phyloP scores from a whole-genome alignment of 2,329 filamentous ascomycete genomes.

The Aspergillus sp. region DNA sequence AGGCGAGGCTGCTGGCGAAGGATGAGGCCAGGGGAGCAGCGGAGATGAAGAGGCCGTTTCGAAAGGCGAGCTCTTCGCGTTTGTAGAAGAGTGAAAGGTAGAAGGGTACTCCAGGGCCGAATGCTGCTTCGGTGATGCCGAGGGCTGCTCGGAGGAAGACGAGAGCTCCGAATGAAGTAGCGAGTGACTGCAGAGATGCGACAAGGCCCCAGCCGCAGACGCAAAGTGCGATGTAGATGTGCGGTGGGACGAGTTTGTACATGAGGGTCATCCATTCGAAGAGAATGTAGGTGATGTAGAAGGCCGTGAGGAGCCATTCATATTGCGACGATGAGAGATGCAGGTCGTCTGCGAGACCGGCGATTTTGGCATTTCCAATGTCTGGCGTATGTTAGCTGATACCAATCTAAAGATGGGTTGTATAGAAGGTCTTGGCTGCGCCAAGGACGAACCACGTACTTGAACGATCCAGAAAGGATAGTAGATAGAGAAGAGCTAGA shows the following conservation, averaged over 20 bases:
- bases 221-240: conserved; percentile 60
- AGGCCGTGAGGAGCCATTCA: conserved; percentile 63
- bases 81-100: conserved; percentile 66
- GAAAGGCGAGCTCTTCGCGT: conserved; percentile 73
- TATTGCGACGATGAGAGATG: conserved; percentile 58
- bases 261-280: conserved; percentile 69
- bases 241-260: conserved; percentile 61
- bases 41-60: conserved; percentile 84
- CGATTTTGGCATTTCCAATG: conserved; percentile 65
- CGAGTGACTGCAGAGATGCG: conserved; percentile 72
- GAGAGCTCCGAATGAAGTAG: conserved; percentile 62
- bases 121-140: conserved; percentile 63
- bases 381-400: conserved; percentile 38
- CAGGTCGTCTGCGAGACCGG: conserved; percentile 58
- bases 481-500: conserved; percentile 77
- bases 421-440: not conserved
- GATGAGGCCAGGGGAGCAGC: conserved; percentile 64
- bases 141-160: conserved; percentile 50
- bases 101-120: conserved; percentile 64
- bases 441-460: conserved; percentile 56
- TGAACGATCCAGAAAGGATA: conserved; percentile 82
- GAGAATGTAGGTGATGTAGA: conserved; percentile 65
- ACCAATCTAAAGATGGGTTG: not conserved
- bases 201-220: conserved; percentile 79
- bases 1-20: conserved; percentile 75